Evolutionary conservation across 2,329 filamentous ascomycete species (phyloP).

Genomic region (Talaromyces rugulosus): DNA sequence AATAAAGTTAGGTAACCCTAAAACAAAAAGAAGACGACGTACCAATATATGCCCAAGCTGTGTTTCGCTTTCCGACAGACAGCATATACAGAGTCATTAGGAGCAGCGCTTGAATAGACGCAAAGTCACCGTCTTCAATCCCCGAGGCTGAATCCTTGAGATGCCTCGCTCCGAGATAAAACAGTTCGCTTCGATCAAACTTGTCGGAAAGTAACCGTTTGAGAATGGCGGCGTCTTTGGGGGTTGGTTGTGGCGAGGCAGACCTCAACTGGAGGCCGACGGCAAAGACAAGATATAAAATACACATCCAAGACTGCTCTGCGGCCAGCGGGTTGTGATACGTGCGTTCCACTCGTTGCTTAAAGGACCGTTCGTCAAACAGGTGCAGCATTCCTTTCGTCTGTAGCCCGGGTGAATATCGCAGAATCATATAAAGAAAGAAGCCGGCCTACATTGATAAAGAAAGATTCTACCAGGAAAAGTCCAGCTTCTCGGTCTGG

Average conservation of each 20-base stretch:
- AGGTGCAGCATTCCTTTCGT: conserved; percentile 60
- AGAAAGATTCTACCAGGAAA: conserved; percentile 56
- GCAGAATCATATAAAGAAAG: neutral
- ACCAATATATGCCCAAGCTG: conserved; percentile 60
- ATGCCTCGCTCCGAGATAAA: conserved; percentile 57
- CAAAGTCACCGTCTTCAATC: conserved; percentile 61
- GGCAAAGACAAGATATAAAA: conserved; percentile 60
- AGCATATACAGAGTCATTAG: conserved; percentile 64
- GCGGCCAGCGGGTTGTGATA: conserved; percentile 52
- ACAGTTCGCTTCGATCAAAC: conserved; percentile 56
- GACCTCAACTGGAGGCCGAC: conserved; percentile 53
- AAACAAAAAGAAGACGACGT: conserved; percentile 13
- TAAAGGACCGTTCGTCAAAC: conserved; percentile 51
- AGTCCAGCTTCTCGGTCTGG: conserved; percentile 54
- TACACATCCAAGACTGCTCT: conserved; percentile 52
- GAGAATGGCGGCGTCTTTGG: conserved; percentile 47
- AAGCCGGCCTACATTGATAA: conserved; percentile 51
- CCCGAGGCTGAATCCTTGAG: conserved; percentile 47
- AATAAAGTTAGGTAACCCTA: conserved; percentile 16
- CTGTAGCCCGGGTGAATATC: conserved; percentile 26
- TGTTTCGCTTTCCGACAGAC: conserved; percentile 58
- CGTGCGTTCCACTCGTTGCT: conserved; percentile 48
- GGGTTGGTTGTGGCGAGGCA: conserved; percentile 4
- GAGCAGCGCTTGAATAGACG: conserved; percentile 60
- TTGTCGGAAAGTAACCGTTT: conserved; percentile 47